Conservation (phyloP, 345 rosid species). For the Melaleuca quinquenervia region DNA sequence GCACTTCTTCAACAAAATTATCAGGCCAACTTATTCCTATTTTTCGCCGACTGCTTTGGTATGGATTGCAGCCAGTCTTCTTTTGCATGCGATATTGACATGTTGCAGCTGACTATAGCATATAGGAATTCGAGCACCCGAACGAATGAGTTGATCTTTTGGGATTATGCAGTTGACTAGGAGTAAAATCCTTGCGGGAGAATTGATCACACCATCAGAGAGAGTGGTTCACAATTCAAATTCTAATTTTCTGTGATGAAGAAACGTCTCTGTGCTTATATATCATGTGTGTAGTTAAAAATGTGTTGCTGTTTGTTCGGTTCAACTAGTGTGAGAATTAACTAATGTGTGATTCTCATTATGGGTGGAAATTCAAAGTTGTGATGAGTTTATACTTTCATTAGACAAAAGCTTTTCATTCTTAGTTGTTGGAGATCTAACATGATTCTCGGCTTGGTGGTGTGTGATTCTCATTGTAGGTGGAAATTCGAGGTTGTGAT, state of each 20-base stretch:
- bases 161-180: neutral
- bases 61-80: neutral
- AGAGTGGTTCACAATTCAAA: neutral
- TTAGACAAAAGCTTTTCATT: neutral
- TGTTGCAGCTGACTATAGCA: neutral
- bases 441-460: neutral
- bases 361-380: neutral
- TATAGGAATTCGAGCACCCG: too few species aligned
- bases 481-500: neutral
- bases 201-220: too few species aligned
- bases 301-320: neutral
- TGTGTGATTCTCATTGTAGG: neutral
- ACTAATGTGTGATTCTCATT: neutral
- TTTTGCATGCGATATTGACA: neutral
- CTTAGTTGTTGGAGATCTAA: neutral
- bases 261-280: neutral
- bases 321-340: neutral
- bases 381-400: neutral
- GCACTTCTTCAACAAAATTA: neutral
- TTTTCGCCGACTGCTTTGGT: neutral
- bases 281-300: neutral
- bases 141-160: neutral
- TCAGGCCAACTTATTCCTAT: neutral
- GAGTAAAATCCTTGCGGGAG: neutral
- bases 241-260: neutral